These are phyloP conservation scores for Decorospora gaudefroyi DNA, from an alignment of 2,329 filamentous ascomycete species.

Conservation along the genomic window DNA sequence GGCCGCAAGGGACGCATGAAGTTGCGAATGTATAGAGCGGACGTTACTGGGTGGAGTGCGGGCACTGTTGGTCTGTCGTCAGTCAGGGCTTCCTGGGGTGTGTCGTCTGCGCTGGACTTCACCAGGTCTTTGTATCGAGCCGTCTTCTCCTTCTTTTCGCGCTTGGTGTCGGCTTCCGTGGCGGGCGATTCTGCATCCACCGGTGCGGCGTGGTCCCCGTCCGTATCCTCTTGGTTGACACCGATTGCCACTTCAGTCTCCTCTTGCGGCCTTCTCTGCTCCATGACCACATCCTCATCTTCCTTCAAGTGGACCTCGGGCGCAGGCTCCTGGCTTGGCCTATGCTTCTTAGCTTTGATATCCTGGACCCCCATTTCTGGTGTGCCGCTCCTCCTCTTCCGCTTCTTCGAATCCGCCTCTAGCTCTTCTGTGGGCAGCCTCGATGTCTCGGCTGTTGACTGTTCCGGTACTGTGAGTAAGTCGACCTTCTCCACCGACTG, in stretches of 20 bases:
- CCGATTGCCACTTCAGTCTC: slow-evolving; percentile 16
- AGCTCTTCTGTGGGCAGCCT: slow-evolving; percentile 45
- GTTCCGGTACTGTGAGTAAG: slow-evolving; percentile 30
- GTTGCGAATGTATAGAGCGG: slow-evolving; percentile 78
- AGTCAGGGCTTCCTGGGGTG: slow-evolving; percentile 20
- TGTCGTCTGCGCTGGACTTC: slow-evolving; percentile 20
- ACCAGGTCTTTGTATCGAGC: slow-evolving; percentile 45
- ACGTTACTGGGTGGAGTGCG: slow-evolving; percentile 50
- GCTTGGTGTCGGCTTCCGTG: slow-evolving; percentile 13
- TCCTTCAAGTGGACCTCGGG: slow-evolving; percentile 39
- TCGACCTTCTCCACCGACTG: slow-evolving; percentile 42
- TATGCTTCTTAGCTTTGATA: slow-evolving; percentile 52
- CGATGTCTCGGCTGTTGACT: slow-evolving; percentile 39
- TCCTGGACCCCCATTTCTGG: slow-evolving; percentile 44
- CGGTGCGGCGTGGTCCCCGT: slow-evolving; percentile 7
- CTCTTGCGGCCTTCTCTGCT: slow-evolving; percentile 31
- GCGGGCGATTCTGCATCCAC: slow-evolving; percentile 5
- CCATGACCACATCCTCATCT: slow-evolving; percentile 40
- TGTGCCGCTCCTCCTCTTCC: slow-evolving; percentile 50
- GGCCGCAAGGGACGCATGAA: slow-evolving; percentile 85
- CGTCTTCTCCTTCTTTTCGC: slow-evolving; percentile 38
- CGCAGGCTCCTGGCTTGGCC: slow-evolving; percentile 43
- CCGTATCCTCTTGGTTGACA: slow-evolving; percentile 5
- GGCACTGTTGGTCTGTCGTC: slow-evolving; percentile 44
- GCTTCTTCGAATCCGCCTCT: slow-evolving; percentile 47